phyloP scores from a whole-genome alignment of 139 green algal genomes.

The Auxenochlorella pyrenoidosa region DNA sequence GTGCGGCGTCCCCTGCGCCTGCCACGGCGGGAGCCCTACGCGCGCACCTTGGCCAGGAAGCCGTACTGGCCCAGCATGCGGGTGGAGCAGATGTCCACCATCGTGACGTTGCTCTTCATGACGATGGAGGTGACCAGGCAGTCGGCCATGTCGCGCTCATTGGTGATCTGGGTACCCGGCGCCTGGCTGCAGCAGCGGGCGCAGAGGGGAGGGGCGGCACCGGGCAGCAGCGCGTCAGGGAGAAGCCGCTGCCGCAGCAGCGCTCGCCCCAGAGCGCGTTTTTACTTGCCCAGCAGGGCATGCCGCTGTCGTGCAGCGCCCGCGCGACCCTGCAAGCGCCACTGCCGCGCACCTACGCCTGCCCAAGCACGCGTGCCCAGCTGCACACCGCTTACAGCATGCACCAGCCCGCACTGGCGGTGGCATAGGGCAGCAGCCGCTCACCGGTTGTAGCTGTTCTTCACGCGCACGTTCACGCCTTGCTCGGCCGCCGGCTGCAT shows the following conservation, averaged over 20 bases:
- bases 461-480: constrained; percentile 92
- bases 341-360: not conserved
- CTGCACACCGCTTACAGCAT: too few species aligned
- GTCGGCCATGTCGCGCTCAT: constrained; percentile 77
- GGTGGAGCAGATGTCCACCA: constrained; percentile 86
- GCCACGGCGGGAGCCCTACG: too few species aligned
- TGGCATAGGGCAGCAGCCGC: too few species aligned
- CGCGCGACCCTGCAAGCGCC: not conserved
- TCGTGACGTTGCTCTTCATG: constrained; percentile 90
- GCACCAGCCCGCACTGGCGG: too few species aligned
- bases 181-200: constrained; percentile 53
- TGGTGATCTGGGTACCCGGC: constrained; percentile 88
- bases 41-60: constrained; percentile 76
- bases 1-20: too few species aligned
- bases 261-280: too few species aligned
- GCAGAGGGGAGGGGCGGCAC: not conserved
- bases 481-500: constrained; percentile 92
- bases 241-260: not conserved
- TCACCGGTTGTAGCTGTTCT: constrained; percentile 97
- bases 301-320: not conserved
- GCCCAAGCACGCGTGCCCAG: too few species aligned
- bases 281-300: too few species aligned
- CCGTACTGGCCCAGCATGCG: constrained; percentile 92
- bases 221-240: not conserved
- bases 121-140: constrained; percentile 95